Evolutionary conservation across 192 early-diverging fungal species (phyloP).

Genomic region (Umbelopsis isabellina): DNA sequence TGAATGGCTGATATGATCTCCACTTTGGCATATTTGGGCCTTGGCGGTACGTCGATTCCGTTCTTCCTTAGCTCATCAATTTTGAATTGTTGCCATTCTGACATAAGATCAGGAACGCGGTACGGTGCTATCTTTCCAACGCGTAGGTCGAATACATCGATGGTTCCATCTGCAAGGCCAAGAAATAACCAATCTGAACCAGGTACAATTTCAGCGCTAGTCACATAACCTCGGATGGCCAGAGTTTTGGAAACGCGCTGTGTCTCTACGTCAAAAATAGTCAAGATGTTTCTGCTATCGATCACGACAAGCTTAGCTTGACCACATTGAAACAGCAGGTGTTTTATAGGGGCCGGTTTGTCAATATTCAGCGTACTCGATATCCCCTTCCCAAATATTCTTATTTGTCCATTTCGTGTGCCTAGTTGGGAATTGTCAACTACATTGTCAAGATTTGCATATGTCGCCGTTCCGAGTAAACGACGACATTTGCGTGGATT

Average conservation of each 20-base stretch:
- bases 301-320: slow-evolving; percentile 50
- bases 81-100: slow-evolving; percentile 38
- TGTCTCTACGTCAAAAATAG: slow-evolving; percentile 55
- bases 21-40: slow-evolving; percentile 6
- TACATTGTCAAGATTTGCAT: neutral
- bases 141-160: slow-evolving; percentile 53
- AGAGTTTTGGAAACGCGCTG: slow-evolving; percentile 33
- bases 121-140: slow-evolving; percentile 42
- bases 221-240: slow-evolving; percentile 46
- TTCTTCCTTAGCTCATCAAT: neutral
- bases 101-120: slow-evolving; percentile 47
- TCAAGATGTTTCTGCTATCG: slow-evolving; percentile 47
- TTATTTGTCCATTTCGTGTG: slow-evolving; percentile 43
- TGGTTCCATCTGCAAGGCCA: slow-evolving; percentile 50
- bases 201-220: slow-evolving; percentile 44
- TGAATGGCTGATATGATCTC: slow-evolving; percentile 51
- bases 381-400: slow-evolving; percentile 50
- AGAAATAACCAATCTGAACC: slow-evolving; percentile 58
- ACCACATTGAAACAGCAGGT: slow-evolving; percentile 56
- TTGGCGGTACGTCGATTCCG: neutral
- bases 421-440: slow-evolving; percentile 20
- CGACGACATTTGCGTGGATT: neutral
- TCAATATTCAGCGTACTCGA: slow-evolving; percentile 31
- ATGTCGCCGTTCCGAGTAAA: neutral
- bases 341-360: slow-evolving; percentile 44